These are phyloP conservation scores for Lasiosphaeria miniovina DNA, from an alignment of 495 filamentous ascomycete genomes.

Conservation along the genomic window DNA sequence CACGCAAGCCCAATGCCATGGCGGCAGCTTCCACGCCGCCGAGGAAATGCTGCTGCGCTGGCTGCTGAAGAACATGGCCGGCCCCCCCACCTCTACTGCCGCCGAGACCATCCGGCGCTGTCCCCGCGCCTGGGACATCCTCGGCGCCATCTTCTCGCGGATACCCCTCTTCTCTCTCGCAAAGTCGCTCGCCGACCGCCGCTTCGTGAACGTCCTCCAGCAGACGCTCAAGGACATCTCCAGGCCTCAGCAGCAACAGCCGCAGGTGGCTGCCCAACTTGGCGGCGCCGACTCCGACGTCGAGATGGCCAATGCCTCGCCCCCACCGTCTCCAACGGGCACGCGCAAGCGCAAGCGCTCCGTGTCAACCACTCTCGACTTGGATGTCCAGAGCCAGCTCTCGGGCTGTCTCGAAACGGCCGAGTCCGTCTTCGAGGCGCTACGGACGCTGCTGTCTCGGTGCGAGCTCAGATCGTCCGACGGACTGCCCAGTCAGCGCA, in stretches of 20 bases:
- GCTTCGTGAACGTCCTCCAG: slow-evolving; percentile 40
- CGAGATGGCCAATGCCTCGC: slow-evolving; percentile 28
- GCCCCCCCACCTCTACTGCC: slow-evolving; percentile 25
- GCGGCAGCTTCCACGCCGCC: slow-evolving; percentile 40
- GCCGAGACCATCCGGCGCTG: slow-evolving; percentile 46
- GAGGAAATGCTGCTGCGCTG: slow-evolving; percentile 48
- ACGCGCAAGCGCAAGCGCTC: slow-evolving; percentile 39
- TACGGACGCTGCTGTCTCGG: slow-evolving; percentile 34
- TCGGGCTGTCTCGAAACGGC: slow-evolving; percentile 37
- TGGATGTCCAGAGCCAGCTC: slow-evolving; percentile 30
- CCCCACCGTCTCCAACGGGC: slow-evolving; percentile 10
- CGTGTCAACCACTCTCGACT: slow-evolving; percentile 23
- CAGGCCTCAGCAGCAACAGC: slow-evolving; percentile 18
- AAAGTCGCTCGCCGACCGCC: slow-evolving; percentile 43
- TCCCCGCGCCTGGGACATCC: slow-evolving; percentile 41
- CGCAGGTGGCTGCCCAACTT: neutral
- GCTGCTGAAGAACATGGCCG: slow-evolving; percentile 49
- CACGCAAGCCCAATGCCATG: slow-evolving; percentile 27
- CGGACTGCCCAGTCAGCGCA: slow-evolving; percentile 26
- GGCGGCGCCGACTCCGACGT: slow-evolving; percentile 19
- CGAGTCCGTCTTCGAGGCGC: slow-evolving; percentile 37
- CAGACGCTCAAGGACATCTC: slow-evolving; percentile 43
- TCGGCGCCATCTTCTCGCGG: slow-evolving; percentile 38
- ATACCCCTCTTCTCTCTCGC: slow-evolving; percentile 44
- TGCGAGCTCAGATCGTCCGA: slow-evolving; percentile 19